A percentile compares a stretch with the other conserved stretches of the same genome.
Evolutionary conservation across 345 rosid species (phyloP).

Genomic region (Theobroma cacao): DNA sequence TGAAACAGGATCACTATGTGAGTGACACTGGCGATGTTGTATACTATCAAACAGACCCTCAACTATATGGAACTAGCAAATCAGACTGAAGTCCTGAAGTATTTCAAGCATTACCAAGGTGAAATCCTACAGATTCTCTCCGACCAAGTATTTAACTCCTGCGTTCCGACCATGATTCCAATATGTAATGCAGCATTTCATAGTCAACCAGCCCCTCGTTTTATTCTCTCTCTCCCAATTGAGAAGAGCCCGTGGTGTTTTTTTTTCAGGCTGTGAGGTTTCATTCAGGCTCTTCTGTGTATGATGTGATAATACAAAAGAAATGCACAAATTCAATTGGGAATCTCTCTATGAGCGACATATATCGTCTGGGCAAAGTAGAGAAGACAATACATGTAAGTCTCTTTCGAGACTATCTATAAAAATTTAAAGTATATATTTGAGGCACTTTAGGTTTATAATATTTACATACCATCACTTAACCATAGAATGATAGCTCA

Average conservation of each 20-base stretch:
- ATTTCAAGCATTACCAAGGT: not conserved
- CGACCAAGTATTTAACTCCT: not conserved
- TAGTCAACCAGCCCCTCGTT: not conserved
- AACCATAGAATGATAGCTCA: no score
- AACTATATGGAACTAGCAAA: conserved; percentile 28
- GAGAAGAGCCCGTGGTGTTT: not conserved
- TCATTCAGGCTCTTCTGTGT: not conserved
- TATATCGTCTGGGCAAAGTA: not conserved
- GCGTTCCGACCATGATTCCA: not conserved
- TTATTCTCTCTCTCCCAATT: not conserved
- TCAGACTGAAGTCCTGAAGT: conserved; percentile 23
- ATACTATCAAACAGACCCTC: conserved; percentile 57
- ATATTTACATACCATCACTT: no score
- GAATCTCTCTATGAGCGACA: not conserved
- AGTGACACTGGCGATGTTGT: conserved; percentile 73
- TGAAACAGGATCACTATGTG: conserved; percentile 71
- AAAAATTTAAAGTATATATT: no score
- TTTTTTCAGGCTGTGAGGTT: not conserved
- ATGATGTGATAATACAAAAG: not conserved
- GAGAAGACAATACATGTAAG: not conserved
- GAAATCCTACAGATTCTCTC: not conserved
- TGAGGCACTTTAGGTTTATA: no score
- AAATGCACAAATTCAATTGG: not conserved
- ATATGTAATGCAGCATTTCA: not conserved
- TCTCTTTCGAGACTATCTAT: not conserved